Evolutionary conservation across 78 protist genomes (phyloP).

Genomic region (Anaeramoeba flamelloides): DNA sequence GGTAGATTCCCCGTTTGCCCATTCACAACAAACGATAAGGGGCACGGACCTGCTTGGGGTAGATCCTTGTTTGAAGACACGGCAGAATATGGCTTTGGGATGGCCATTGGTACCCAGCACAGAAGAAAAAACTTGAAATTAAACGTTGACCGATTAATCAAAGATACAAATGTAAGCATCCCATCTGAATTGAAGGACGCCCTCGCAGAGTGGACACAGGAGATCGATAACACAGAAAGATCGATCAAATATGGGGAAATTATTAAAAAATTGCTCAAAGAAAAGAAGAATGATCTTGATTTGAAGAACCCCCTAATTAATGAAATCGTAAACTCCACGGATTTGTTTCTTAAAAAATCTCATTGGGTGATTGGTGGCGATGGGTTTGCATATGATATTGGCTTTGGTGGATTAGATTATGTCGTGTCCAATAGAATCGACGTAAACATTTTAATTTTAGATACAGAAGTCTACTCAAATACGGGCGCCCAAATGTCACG

Average conservation of each 20-base stretch:
- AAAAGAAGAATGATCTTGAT: no score
- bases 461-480: no score
- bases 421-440: no score
- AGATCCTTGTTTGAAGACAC: constrained; percentile 51
- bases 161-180: background rate
- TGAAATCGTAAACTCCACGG: no score
- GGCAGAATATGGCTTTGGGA: constrained; percentile 52
- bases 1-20: constrained; percentile 26
- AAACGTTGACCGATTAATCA: background rate
- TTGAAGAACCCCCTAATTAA: no score
- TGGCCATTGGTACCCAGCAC: constrained; percentile 17
- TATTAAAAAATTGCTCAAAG: no score
- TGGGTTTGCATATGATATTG: constrained; percentile 21
- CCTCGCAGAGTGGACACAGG: constrained; percentile 10
- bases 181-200: background rate
- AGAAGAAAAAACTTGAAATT: constrained; percentile 8
- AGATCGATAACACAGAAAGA: no score
- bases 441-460: no score
- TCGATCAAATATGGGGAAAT: no score
- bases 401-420: no score
- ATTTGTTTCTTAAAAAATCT: background rate
- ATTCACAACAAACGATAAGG: constrained; percentile 34
- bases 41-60: constrained; percentile 63
- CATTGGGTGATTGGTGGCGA: constrained; percentile 10
- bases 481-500: no score